Percentiles rank a stretch among this genome's conserved stretches.
Conservation (phyloP, 2,329 filamentous ascomycete genomes). For the Verticillium albo-atrum region DNA sequence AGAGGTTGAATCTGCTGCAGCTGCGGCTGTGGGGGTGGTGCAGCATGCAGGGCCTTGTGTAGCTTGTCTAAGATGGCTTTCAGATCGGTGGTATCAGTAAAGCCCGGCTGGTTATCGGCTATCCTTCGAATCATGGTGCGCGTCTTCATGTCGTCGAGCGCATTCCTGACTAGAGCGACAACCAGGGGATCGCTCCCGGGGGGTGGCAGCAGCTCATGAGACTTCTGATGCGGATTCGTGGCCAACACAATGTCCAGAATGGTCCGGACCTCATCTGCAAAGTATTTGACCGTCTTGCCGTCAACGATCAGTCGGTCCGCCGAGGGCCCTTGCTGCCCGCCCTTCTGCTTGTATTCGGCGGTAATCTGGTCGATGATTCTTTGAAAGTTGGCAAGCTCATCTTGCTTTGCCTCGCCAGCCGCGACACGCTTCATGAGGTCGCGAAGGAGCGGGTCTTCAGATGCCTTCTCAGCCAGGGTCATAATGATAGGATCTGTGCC, state of each 20-base stretch:
- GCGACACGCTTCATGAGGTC: slow-evolving; percentile 82
- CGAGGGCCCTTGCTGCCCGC: slow-evolving; percentile 46
- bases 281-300: slow-evolving; percentile 53
- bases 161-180: slow-evolving; percentile 52
- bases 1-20: neutral
- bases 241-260: slow-evolving; percentile 56
- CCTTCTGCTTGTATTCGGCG: slow-evolving; percentile 48
- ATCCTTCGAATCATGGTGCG: slow-evolving; percentile 50
- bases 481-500: slow-evolving; percentile 63
- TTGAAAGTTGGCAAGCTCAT: slow-evolving; percentile 73
- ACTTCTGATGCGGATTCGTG: slow-evolving; percentile 54
- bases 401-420: slow-evolving; percentile 61
- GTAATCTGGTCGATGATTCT: slow-evolving; percentile 77
- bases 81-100: slow-evolving; percentile 49
- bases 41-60: slow-evolving; percentile 35
- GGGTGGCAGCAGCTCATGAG: slow-evolving; percentile 47
- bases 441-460: slow-evolving; percentile 66
- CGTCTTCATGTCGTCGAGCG: slow-evolving; percentile 46
- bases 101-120: slow-evolving; percentile 44
- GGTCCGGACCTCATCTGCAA: slow-evolving; percentile 52
- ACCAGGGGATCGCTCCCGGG: slow-evolving; percentile 51
- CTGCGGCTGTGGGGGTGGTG: slow-evolving; percentile 13
- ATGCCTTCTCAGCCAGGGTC: slow-evolving; percentile 70
- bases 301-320: slow-evolving; percentile 52
- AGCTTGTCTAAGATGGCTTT: slow-evolving; percentile 48